Conservation (phyloP, 495 filamentous ascomycete genomes). For the Podospora conica region DNA sequence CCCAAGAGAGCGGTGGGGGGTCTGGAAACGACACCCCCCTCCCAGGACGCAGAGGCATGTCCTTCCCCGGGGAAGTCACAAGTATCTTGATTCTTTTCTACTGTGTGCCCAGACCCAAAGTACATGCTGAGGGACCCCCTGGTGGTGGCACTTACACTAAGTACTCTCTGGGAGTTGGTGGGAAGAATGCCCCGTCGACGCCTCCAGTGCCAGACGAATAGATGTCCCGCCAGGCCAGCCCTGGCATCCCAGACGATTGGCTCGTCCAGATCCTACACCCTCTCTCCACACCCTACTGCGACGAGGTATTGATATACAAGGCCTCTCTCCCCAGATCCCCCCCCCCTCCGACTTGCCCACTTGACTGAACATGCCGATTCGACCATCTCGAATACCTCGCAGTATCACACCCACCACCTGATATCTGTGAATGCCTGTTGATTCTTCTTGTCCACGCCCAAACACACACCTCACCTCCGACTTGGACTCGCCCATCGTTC, state of each 20-base stretch:
- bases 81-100: conserved; percentile 5
- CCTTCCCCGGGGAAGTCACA: not conserved
- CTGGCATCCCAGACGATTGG: conserved; percentile 22
- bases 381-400: conserved; percentile 1
- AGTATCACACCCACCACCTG: not conserved
- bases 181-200: conserved; percentile 9
- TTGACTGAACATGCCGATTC: conserved; percentile 9
- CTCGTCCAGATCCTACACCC: conserved; percentile 16
- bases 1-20: not conserved
- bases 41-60: not conserved
- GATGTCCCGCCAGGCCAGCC: conserved; percentile 15
- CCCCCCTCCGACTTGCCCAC: conserved; percentile 7
- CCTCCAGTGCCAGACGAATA: conserved; percentile 19
- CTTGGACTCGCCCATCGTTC: not conserved
- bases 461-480: not conserved
- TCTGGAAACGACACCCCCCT: conserved; percentile 1
- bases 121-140: not conserved
- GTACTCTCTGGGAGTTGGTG: conserved; percentile 1
- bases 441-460: not conserved
- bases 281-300: conserved; percentile 6
- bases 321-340: conserved; percentile 12
- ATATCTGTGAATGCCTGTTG: not conserved
- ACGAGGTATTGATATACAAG: conserved; percentile 22
- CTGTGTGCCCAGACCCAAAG: conserved; percentile 4
- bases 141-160: not conserved